Conservation (phyloP, 768 basidiomycete genomes). For the Lactarius psammicola region DNA sequence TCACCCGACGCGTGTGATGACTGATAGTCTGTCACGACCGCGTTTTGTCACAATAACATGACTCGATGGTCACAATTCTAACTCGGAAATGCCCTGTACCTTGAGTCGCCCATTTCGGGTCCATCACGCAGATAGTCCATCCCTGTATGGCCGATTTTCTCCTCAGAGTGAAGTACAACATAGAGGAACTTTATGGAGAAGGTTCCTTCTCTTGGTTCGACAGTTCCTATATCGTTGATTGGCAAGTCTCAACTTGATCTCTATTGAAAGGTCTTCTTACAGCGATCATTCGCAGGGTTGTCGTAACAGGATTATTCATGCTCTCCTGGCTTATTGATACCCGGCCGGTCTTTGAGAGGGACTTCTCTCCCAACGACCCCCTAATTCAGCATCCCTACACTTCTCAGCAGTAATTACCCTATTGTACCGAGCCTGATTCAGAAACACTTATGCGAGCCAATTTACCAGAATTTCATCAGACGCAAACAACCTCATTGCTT, state of each 20-base stretch:
- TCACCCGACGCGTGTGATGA: conserved; percentile 3
- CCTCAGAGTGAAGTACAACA: conserved; percentile 13
- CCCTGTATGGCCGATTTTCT: conserved; percentile 21
- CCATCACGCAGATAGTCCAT: too few relatives aligned
- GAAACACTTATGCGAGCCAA: conserved; percentile 10
- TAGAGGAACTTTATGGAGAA: conserved; percentile 28
- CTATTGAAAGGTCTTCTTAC: background rate
- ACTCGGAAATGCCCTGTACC: background rate
- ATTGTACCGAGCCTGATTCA: background rate
- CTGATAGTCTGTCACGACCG: conserved; percentile 13
- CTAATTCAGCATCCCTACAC: conserved; percentile 43
- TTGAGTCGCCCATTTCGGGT: too few relatives aligned
- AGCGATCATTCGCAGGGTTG: conserved; percentile 30
- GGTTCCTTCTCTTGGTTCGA: conserved; percentile 36
- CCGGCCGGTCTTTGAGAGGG: conserved; percentile 35
- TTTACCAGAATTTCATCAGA: conserved; percentile 46
- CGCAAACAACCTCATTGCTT: conserved; percentile 48
- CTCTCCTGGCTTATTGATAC: conserved; percentile 41
- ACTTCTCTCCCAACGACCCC: conserved; percentile 43
- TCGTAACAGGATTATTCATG: conserved; percentile 43
- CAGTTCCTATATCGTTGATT: conserved; percentile 51
- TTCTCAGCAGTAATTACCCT: conserved; percentile 16
- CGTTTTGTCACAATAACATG: conserved; percentile 18
- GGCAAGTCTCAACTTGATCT: conserved; percentile 38
- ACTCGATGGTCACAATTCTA: conserved; percentile 11